Conservation (phyloP, 2,329 filamentous ascomycete species). For the Bipolaris zeicola region DNA sequence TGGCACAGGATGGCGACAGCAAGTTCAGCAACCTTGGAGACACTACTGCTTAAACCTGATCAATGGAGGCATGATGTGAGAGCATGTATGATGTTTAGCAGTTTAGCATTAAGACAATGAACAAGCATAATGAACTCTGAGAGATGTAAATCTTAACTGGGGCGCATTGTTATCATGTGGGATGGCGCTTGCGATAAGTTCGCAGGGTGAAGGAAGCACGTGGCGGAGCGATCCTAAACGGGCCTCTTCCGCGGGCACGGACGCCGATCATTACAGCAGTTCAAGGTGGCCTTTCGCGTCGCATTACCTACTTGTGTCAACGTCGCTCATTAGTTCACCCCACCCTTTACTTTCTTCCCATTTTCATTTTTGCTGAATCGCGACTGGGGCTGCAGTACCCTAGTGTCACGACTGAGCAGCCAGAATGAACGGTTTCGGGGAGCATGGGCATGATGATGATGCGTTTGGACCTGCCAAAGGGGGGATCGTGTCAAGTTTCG, state of each 20-base stretch:
- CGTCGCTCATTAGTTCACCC: constrained; percentile 27
- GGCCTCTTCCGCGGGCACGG: constrained; percentile 31
- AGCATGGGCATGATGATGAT: constrained; percentile 73
- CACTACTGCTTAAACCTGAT: constrained; percentile 10
- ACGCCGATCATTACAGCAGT: constrained; percentile 31
- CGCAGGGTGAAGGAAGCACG: not conserved
- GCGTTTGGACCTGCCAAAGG: constrained; percentile 75
- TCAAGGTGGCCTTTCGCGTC: constrained; percentile 46
- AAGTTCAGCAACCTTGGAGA: constrained; percentile 32
- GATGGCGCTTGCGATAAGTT: not conserved
- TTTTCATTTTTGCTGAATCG: constrained; percentile 16
- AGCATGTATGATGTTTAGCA: constrained; percentile 6
- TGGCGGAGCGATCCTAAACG: constrained; percentile 23
- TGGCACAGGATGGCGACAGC: constrained; percentile 22
- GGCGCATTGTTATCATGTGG: not conserved
- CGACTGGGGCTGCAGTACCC: constrained; percentile 37
- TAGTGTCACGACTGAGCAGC: constrained; percentile 24
- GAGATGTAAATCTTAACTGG: not conserved
- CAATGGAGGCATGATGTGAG: not conserved
- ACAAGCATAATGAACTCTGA: not conserved
- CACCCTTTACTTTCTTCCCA: constrained; percentile 13
- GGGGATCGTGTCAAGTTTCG: constrained; percentile 73
- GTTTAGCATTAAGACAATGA: not conserved
- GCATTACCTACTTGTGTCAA: constrained; percentile 13
- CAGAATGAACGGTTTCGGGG: constrained; percentile 77